Conservation (phyloP, 352 stramenopile species). For the Pythium aristosporum region DNA sequence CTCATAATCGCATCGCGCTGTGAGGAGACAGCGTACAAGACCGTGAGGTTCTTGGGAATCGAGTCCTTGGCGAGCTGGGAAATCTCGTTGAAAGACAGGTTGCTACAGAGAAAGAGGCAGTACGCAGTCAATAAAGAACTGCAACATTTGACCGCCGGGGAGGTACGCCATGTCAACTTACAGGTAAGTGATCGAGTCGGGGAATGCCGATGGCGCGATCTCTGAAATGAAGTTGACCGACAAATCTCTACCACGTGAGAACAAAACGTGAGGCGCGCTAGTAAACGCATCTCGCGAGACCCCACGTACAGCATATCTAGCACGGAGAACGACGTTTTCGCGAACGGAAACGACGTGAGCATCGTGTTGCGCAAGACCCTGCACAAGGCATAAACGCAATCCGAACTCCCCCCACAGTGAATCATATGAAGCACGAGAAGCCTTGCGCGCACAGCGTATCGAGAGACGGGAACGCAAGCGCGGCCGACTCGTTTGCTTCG, state of each 20-base stretch:
- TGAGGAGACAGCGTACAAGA: background rate
- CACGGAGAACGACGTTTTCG: slow-evolving; percentile 1
- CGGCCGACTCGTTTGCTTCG: background rate
- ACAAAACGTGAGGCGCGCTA: background rate
- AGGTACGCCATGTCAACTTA: background rate
- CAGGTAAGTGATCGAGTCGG: background rate
- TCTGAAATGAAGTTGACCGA: slow-evolving; percentile 10
- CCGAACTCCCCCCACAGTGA: background rate
- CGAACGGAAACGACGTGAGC: slow-evolving; percentile 13
- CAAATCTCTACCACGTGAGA: slow-evolving; percentile 3
- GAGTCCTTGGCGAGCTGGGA: background rate
- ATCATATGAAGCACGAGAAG: too few species aligned
- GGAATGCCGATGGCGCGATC: background rate
- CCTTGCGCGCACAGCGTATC: background rate
- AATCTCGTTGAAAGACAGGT: background rate
- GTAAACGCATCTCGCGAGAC: background rate
- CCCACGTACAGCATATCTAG: background rate
- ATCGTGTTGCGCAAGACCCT: slow-evolving; percentile 18
- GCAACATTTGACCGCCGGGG: too few species aligned
- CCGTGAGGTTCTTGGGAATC: background rate
- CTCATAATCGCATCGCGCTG: background rate
- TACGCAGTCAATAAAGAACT: too few species aligned
- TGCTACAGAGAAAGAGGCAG: background rate
- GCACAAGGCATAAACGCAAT: background rate
- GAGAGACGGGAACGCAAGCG: background rate